These are phyloP conservation scores for Aureobasidium sp. DNA, from an alignment of 2,329 filamentous ascomycete species.

Conservation along the genomic window DNA sequence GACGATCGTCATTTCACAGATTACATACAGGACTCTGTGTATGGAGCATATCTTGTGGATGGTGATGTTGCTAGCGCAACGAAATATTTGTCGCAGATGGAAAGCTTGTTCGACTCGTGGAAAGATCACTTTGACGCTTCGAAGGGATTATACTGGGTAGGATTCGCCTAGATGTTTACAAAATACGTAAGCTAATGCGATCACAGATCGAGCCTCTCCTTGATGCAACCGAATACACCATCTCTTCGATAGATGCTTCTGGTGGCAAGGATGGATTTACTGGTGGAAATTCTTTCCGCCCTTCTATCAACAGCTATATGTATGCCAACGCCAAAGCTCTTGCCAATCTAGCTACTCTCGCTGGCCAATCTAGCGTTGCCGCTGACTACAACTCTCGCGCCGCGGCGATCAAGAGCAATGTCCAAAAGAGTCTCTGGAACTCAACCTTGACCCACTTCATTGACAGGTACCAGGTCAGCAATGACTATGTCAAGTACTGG, in stretches of 20 bases:
- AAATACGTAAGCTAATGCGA: not conserved
- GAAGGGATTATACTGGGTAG: slow-evolving; percentile 37
- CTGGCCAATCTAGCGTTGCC: slow-evolving; percentile 20
- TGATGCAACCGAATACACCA: slow-evolving; percentile 42
- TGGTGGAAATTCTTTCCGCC: slow-evolving; percentile 36
- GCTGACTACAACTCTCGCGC: slow-evolving; percentile 24
- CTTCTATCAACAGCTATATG: slow-evolving; percentile 40
- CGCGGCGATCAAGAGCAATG: slow-evolving; percentile 29
- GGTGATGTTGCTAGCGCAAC: slow-evolving; percentile 30
- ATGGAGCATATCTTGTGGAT: slow-evolving; percentile 37
- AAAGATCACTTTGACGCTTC: slow-evolving; percentile 32
- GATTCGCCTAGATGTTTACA: not conserved
- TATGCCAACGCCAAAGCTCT: slow-evolving; percentile 39
- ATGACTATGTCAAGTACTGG: slow-evolving; percentile 34
- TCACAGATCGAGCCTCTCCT: slow-evolving; percentile 33
- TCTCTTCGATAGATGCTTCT: slow-evolving; percentile 37
- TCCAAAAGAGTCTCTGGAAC: slow-evolving; percentile 39
- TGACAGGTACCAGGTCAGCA: slow-evolving; percentile 35
- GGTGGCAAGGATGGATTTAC: slow-evolving; percentile 35
- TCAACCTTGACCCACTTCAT: slow-evolving; percentile 39
- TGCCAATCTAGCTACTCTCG: slow-evolving; percentile 32
- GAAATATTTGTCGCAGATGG: slow-evolving; percentile 31
- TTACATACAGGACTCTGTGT: slow-evolving; percentile 36
- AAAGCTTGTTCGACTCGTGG: slow-evolving; percentile 33
- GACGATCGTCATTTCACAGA: slow-evolving; percentile 40